Conservation (phyloP, 805 yeast genomes). For the Candida tammaniensis region DNA sequence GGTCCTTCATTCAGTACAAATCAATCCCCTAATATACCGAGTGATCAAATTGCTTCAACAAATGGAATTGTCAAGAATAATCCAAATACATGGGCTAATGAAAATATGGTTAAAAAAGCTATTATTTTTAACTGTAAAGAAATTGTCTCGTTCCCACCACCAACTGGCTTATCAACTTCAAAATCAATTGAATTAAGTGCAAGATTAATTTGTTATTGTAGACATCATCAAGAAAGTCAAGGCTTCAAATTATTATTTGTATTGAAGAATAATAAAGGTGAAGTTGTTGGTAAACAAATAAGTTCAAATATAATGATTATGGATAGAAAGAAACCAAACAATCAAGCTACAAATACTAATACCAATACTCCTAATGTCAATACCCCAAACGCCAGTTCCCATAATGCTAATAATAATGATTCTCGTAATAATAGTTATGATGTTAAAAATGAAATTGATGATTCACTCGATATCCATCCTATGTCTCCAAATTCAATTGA, state of each 20-base stretch:
- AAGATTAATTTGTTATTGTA: conserved; percentile 90
- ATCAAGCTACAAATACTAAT: conserved; percentile 2
- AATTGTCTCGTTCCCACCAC: conserved; percentile 69
- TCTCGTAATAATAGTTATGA: conserved; percentile 8
- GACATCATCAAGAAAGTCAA: conserved; percentile 86
- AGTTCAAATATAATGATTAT: conserved; percentile 84
- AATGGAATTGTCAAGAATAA: conserved; percentile 42
- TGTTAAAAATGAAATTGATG: conserved; percentile 7
- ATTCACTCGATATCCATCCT: conserved; percentile 31
- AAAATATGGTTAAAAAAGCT: conserved; percentile 72
- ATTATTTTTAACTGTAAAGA: conserved; percentile 91
- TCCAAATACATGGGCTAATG: conserved; percentile 74
- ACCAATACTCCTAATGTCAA: conserved; percentile 4
- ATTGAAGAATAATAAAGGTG: conserved; percentile 57
- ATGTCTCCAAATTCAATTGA: conserved; percentile 64
- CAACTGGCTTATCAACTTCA: conserved; percentile 38
- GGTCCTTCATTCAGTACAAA: conserved; percentile 1
- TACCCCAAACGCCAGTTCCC: conserved; percentile 3
- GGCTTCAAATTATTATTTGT: conserved; percentile 79
- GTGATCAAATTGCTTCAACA: conserved; percentile 6
- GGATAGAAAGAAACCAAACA: conserved; percentile 77
- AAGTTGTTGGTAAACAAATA: conserved; percentile 67
- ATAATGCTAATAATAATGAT: conserved; percentile 4
- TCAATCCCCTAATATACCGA: conserved; percentile 1
- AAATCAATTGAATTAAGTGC: conserved; percentile 53